phyloP scores from a whole-genome alignment of 768 basidiomycete genomes.

The Paxillus rubicundulus region DNA sequence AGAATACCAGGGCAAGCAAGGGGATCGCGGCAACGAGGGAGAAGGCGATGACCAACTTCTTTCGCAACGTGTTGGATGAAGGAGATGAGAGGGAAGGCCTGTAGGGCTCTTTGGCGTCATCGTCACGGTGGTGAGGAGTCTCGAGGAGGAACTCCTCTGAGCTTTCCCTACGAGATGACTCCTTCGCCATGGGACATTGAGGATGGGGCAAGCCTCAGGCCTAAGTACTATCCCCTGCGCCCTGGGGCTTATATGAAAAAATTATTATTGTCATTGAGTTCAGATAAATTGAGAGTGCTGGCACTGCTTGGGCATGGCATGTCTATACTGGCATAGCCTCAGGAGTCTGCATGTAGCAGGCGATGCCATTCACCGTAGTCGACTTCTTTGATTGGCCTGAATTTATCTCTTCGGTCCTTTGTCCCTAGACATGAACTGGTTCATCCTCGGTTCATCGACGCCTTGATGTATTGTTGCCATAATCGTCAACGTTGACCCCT shows the following conservation, averaged over 20 bases:
- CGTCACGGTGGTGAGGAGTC: neutral
- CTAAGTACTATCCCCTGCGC: neutral
- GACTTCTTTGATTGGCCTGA: neutral
- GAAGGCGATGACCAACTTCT: neutral
- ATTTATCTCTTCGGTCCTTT: neutral
- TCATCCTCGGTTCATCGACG: neutral
- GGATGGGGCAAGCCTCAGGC: neutral
- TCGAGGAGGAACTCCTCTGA: constrained; percentile 6
- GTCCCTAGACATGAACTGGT: neutral
- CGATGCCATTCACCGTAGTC: neutral
- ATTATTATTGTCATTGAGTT: too few species aligned
- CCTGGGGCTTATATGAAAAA: neutral
- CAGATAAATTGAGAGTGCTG: too few species aligned
- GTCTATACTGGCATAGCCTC: too few species aligned
- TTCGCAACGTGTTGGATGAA: neutral
- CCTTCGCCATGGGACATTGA: constrained; percentile 2
- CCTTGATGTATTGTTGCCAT: neutral
- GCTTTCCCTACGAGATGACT: neutral
- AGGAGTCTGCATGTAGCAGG: too few species aligned
- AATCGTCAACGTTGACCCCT: neutral
- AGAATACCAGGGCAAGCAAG: constrained; percentile 16
- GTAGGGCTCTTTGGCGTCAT: constrained; percentile 1
- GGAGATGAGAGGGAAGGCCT: neutral
- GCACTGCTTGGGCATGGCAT: too few species aligned
- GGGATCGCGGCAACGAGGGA: constrained; percentile 29